These are phyloP conservation scores for Melocanna baccifera DNA, from an alignment of 176 grass and related monocot genomes.

Conservation along the genomic window DNA sequence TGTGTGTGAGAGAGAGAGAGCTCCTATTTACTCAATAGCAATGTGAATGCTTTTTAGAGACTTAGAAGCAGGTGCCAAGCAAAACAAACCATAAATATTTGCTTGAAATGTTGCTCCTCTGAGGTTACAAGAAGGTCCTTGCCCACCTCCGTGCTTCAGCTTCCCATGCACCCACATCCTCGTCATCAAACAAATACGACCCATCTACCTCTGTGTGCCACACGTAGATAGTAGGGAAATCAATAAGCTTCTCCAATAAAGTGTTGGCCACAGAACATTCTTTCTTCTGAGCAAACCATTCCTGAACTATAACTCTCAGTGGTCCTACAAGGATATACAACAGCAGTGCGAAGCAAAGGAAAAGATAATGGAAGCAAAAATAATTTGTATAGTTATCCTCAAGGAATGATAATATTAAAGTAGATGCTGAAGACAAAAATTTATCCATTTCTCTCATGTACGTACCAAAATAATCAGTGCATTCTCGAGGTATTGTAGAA, in stretches of 20 bases:
- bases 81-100: constrained; percentile 63
- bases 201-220: constrained; percentile 37
- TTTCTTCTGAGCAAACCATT: no score
- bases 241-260: constrained; percentile 67
- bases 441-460: not conserved
- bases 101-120: constrained; percentile 58
- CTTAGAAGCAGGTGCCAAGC: constrained; percentile 26
- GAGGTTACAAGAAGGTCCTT: constrained; percentile 68
- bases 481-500: constrained; percentile 83
- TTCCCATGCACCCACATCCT: constrained; percentile 85
- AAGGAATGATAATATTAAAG: no score
- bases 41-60: constrained; percentile 29
- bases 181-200: constrained; percentile 73
- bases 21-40: not conserved
- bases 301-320: no score
- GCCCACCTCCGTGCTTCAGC: constrained; percentile 84
- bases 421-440: no score
- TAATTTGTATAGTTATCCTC: no score
- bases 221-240: constrained; percentile 70
- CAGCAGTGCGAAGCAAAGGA: no score
- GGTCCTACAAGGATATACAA: no score
- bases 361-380: no score
- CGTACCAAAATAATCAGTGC: constrained; percentile 73
- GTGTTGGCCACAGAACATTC: constrained; percentile 20
- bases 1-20: no score